Evolutionary conservation across 2,329 filamentous ascomycete genomes (phyloP), one percentile per base, ranked within the genome.

Genomic region (Dothideomycetes sp.): DNA sequence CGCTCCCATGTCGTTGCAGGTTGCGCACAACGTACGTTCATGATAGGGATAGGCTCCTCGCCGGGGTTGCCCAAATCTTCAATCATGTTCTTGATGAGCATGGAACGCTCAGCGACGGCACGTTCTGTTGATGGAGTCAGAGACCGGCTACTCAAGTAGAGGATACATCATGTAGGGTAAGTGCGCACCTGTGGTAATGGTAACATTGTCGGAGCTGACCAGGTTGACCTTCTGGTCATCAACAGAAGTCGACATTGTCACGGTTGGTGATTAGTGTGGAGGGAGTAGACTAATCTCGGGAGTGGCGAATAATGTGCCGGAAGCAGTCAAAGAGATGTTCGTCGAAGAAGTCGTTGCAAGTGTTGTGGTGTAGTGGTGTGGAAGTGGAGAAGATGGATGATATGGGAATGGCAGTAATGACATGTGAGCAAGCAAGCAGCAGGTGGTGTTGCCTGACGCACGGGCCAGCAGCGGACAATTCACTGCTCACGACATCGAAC

Each of bases 11-110:
- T 19, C 19, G 32, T 35, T 16, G 32, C 15, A 19, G 29, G 19
- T 30, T n/a, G 31, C 32, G 33, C 22, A 30, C 34, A 36, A 55
- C 64, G 47, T 56, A 68, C 66, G 59, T 94, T 94, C 48, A 83
- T 84, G 47, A 94, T 88, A 7, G 91, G 89, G 38, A 98, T 89
- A 3, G 83, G 73, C 57, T 88, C 79, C 16, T 61, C 58, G 45
- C 59, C 60, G 37, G 68, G 65, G 40, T 59, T 79, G 50, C 86
- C 87, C 35, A 96, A 68, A 68, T 98, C 91, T 58, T 94, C 88
- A 34, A 98, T 75, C 81, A 98, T 81, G 72, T 96, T 94, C 78
- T 94, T 95, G 71, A 98, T 93, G 38, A 98, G 73, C 55, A 95
- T 78, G 3, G 86, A 94, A 49, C 89, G 84, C 70, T 94, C 86